A percentile compares a stretch with the other conserved stretches of the same genome.
Conservation (phyloP, 2,329 filamentous ascomycete genomes). For the Fusarium globosum region DNA sequence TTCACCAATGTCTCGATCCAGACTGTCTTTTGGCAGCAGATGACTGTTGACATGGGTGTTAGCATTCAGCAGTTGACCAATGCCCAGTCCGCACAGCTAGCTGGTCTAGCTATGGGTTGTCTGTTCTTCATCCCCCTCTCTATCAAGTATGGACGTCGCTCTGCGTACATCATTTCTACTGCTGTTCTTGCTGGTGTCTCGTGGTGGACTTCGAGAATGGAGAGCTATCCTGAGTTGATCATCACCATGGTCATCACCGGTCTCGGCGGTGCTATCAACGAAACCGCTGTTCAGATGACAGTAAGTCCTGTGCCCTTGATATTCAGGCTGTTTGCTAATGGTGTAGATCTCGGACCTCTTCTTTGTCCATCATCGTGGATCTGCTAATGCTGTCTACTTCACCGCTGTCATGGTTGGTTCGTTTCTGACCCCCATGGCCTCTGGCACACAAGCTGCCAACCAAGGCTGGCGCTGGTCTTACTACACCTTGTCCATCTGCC, state of each 20-base stretch:
- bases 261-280: constrained; percentile 53
- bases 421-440: constrained; percentile 47
- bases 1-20: constrained; percentile 46
- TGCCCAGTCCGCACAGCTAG: constrained; percentile 44
- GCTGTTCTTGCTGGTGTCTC: constrained; percentile 38
- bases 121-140: constrained; percentile 51
- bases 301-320: not conserved
- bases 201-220: constrained; percentile 42
- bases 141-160: constrained; percentile 50
- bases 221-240: constrained; percentile 39
- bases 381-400: constrained; percentile 49
- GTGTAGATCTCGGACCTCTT: constrained; percentile 48
- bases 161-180: constrained; percentile 45
- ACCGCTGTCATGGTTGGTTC: constrained; percentile 47
- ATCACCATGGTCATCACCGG: constrained; percentile 46
- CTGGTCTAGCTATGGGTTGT: constrained; percentile 49
- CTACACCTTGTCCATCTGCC: constrained; percentile 36
- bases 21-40: constrained; percentile 50
- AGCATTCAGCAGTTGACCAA: constrained; percentile 42
- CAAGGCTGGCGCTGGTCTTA: constrained; percentile 46
- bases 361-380: constrained; percentile 48
- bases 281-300: constrained; percentile 54
- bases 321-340: not conserved
- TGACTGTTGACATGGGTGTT: constrained; percentile 47
- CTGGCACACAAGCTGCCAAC: constrained; percentile 37